A percentile compares a stretch with the other conserved stretches of the same genome.
Evolutionary conservation across 768 basidiomycete species (phyloP).

Genomic region (Thelephora ganbajun): DNA sequence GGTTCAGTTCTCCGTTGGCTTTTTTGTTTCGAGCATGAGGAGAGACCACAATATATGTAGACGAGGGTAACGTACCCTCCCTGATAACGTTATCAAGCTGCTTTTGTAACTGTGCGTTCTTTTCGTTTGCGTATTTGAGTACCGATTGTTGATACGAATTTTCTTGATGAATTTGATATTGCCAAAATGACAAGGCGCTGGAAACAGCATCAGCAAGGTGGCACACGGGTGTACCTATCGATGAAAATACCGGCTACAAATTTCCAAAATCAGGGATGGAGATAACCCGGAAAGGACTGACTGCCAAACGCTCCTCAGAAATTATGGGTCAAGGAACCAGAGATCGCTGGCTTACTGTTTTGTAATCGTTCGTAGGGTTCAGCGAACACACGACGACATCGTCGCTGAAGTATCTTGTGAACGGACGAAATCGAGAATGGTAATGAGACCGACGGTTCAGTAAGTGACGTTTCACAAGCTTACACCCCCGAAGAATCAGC

Average conservation of each 20-base stretch:
- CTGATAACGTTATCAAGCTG: constrained; percentile 75
- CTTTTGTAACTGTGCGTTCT: constrained; percentile 70
- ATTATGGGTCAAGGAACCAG: constrained; percentile 20
- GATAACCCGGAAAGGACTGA: constrained; percentile 75
- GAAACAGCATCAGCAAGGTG: constrained; percentile 1
- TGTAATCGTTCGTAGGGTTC: constrained; percentile 82
- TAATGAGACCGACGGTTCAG: constrained; percentile 48
- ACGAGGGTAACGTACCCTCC: constrained; percentile 46
- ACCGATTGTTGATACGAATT: constrained; percentile 78
- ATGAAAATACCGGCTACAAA: constrained; percentile 74
- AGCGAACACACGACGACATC: constrained; percentile 38
- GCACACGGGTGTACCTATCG: constrained; percentile 7
- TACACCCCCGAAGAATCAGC: not conserved
- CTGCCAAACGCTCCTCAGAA: constrained; percentile 22
- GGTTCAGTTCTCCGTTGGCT: constrained; percentile 69
- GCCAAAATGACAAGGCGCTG: constrained; percentile 83
- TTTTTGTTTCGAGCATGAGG: not conserved
- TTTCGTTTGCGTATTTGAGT: constrained; percentile 68
- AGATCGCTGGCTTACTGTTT: constrained; percentile 42
- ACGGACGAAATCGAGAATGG: not conserved
- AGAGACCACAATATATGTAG: not conserved
- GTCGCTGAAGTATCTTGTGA: constrained; percentile 9
- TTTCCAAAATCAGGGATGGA: constrained; percentile 65
- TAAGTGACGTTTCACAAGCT: constrained; percentile 74
- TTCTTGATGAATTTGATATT: constrained; percentile 82